Conservation (phyloP, 2,329 filamentous ascomycete genomes). For the Epichloe uncinata region DNA sequence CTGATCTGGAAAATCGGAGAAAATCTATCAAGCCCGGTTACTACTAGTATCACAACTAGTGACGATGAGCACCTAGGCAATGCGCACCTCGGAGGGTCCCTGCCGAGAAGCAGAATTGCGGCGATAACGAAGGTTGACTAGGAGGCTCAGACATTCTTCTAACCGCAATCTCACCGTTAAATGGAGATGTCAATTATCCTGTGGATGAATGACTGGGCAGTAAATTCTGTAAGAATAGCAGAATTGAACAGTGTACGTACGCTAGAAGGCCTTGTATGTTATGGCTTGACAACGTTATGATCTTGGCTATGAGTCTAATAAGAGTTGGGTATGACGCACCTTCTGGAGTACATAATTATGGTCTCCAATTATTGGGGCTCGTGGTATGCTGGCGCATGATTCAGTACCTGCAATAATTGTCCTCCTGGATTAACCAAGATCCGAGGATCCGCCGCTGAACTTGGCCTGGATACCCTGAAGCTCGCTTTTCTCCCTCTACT, state of each 20-base stretch:
- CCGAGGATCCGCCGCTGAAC: constrained; percentile 12
- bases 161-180: neutral
- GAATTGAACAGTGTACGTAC: neutral
- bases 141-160: constrained; percentile 30
- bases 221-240: neutral
- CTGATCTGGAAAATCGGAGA: constrained; percentile 67
- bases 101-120: constrained; percentile 68
- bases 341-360: no score
- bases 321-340: no score
- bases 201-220: no score
- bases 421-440: constrained; percentile 8
- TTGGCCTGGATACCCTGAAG: neutral
- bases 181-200: neutral
- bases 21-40: constrained; percentile 50
- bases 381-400: no score
- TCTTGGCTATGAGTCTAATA: no score
- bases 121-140: constrained; percentile 43
- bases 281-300: no score
- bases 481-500: neutral
- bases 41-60: neutral
- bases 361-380: no score
- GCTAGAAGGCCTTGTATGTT: neutral
- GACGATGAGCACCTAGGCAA: neutral
- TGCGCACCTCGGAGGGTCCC: constrained; percentile 51
- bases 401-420: neutral